Evolutionary conservation across 495 filamentous ascomycete species (phyloP), one percentile per base, ranked within the genome.

Genomic region (Podospora comata): DNA sequence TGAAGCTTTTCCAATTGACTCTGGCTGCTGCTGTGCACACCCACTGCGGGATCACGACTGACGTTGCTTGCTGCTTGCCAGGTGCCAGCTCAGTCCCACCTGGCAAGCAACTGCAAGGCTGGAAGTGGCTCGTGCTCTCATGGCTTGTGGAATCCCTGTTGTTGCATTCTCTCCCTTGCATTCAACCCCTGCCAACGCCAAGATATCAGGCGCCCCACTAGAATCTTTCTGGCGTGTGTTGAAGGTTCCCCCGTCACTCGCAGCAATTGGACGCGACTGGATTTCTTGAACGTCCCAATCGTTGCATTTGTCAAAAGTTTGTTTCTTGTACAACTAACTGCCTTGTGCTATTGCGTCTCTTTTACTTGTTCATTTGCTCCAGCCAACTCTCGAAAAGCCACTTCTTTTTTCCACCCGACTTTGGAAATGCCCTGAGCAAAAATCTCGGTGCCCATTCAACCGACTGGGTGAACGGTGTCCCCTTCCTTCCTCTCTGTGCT

Each of bases 141-240:
- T 19, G 62, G 60, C 54, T 67, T 58, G 7, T 58, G 55, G 34
- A 13, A 48, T 48, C 13, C 39, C 39, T 48, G 39, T 48, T 13
- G 39, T 11, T 48, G 39, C 39, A 23, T 23, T 64, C 26, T 19
- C 19, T 30, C 13, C 26, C 63, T 65, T 65, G 56, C 67, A 65
- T 55, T 18, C 20, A 6, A 34, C 54, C 67, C 57, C n/a, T 65
- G 67, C 39, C 39, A 23, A 3, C 34, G 39, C 60, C 57, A 28
- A 54, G 39, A n/a, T 30, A 20, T 28, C n/a, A 28, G 23, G 23
- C 5, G 62, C 67, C 56, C 67, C 67, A 65, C 67, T 34, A 48
- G 57, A 68, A 54, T 68, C 62, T 65, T 61, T 59, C 53, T 34
- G 11, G 39, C 20, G 61, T 55, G 53, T 57, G 48, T 44, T 32